Evolutionary conservation across 495 filamentous ascomycete genomes (phyloP), one percentile per base, ranked within the genome.

Genomic region (Physcia stellaris): DNA sequence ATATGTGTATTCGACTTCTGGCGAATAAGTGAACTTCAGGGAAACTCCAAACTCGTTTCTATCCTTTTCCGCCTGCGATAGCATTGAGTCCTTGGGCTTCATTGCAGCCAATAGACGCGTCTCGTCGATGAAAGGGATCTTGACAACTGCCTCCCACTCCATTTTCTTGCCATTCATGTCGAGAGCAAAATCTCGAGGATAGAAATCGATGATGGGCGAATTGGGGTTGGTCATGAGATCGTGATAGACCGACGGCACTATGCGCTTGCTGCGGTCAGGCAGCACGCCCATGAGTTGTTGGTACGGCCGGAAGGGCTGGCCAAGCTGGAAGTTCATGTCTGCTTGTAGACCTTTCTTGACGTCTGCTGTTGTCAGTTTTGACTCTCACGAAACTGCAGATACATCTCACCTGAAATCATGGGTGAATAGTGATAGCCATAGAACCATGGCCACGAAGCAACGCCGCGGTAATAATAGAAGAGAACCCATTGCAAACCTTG

Each of bases 81-180:
- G 68, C 19, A 80, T 64, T 32, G 77, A 61, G 41, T 96, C 85
- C 53, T 75, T 84, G 9, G 83, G 79, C 13, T 69, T 79, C 75
- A 99, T 90, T 9, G 88, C 92, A 24, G 64, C 61, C 26, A 99
- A 65, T 13, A 99, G 61, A 3, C 92, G 71, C 35, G 72, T 68
- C 54, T 96, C 87, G 22, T 96, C 86, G 48, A 99, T 99, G 60
- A 99, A 99, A 0, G 92, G 92, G 45, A 99, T 96, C 61, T 94
- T 95, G 37, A 96, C 86, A 27, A 99, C 87, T 22, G 90, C 92
- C 51, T 99, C 92, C 92, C 92, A 99, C 47, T 96, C 92, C 86
- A 93, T 92, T 65, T 94, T 99, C 68, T 99, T 99, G 39, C 92
- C 92, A 49, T 96, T 95, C 88, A 96, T 95, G 52, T 99, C 92